Conservation (phyloP, 139 green algal species). For the Mesotaenium endlicherianum region DNA sequence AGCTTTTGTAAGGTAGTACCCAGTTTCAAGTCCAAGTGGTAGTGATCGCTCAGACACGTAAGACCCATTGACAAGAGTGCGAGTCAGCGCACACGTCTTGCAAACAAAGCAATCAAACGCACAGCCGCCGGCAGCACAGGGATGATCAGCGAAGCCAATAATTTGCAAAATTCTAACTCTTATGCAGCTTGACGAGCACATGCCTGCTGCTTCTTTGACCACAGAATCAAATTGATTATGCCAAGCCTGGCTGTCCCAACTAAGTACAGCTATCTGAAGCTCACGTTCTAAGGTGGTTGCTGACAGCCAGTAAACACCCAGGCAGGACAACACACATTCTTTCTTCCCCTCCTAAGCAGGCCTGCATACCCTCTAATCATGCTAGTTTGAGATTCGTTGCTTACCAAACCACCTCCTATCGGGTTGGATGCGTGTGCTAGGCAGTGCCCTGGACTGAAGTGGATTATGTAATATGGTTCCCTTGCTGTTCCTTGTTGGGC, state of each 20-base stretch:
- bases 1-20: too few species aligned
- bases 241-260: neutral
- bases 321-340: too few species aligned
- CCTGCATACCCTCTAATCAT: neutral
- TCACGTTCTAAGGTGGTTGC: neutral
- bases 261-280: neutral
- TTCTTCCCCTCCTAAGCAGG: too few species aligned
- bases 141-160: too few species aligned
- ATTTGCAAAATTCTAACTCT: too few species aligned
- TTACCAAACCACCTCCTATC: constrained; percentile 77
- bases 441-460: constrained; percentile 89
- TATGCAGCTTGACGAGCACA: neutral
- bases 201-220: neutral
- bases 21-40: too few species aligned
- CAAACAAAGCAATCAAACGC: too few species aligned
- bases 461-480: constrained; percentile 84
- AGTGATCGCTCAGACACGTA: too few species aligned
- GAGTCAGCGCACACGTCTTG: too few species aligned
- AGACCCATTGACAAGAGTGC: too few species aligned
- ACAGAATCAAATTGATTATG: neutral
- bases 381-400: neutral
- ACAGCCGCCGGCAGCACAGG: too few species aligned
- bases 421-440: constrained; percentile 92
- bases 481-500: constrained; percentile 81
- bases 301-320: too few species aligned